Evolutionary conservation across 139 green algal species (phyloP).

Genomic region (Volvox africanus): DNA sequence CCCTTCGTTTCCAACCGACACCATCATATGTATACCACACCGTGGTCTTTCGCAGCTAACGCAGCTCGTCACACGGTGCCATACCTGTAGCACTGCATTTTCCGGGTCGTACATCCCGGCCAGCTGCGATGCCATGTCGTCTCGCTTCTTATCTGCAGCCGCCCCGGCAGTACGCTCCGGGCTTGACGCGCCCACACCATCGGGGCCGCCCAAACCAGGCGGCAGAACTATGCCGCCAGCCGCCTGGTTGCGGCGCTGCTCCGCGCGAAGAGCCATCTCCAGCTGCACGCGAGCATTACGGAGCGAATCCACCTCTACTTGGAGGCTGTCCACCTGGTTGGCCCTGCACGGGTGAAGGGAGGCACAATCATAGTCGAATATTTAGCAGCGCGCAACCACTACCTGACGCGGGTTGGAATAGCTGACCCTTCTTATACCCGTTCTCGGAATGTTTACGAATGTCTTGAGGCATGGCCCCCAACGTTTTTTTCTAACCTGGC

Average conservation of each 20-base stretch:
- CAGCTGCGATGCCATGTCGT: conserved; percentile 22
- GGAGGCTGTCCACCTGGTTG: conserved; percentile 27
- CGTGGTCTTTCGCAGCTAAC: too few species aligned
- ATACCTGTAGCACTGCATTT: conserved; percentile 46
- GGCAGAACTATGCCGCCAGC: background rate
- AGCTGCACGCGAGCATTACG: conserved; percentile 28
- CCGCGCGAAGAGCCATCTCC: conserved; percentile 30
- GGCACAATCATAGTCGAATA: too few species aligned
- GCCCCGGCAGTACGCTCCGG: background rate
- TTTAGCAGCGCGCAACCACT: too few species aligned
- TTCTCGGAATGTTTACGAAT: too few species aligned
- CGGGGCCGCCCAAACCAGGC: background rate
- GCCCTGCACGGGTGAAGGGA: background rate
- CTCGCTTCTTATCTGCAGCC: conserved; percentile 43
- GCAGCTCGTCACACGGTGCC: background rate
- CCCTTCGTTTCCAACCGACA: too few species aligned
- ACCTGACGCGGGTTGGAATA: too few species aligned
- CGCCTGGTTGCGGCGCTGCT: conserved; percentile 43
- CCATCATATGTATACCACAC: too few species aligned
- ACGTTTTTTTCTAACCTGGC: too few species aligned
- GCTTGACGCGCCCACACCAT: background rate
- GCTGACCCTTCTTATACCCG: too few species aligned
- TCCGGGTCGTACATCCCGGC: conserved; percentile 45
- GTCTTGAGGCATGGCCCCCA: too few species aligned
- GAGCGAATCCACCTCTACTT: conserved; percentile 39